Conservation (phyloP, 345 rosid genomes). For the Hibiscus syriacus region DNA sequence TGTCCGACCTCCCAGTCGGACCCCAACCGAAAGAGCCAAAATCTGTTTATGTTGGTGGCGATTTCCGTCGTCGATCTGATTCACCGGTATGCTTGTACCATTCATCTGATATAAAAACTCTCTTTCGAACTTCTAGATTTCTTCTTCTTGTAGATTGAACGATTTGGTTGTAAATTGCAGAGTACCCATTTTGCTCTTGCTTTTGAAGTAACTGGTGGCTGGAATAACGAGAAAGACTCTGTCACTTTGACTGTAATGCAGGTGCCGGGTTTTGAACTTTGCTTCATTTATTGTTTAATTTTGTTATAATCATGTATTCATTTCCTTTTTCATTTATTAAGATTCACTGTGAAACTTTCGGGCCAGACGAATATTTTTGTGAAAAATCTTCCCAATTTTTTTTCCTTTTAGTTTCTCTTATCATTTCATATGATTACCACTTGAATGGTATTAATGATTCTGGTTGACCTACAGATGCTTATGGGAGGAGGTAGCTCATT, state of each 20-base stretch:
- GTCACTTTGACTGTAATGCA: conserved; percentile 59
- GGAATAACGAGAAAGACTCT: conserved; percentile 65
- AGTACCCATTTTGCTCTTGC: conserved; percentile 67
- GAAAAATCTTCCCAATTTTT: neutral
- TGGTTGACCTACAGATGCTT: conserved; percentile 51
- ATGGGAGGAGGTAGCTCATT: conserved; percentile 98
- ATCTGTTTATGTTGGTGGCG: conserved; percentile 66
- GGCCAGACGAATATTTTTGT: neutral
- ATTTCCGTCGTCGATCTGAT: conserved; percentile 59
- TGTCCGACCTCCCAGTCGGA: conserved; percentile 52
- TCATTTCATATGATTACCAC: neutral
- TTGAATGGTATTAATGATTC: neutral
- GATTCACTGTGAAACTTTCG: neutral
- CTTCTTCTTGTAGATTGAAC: conserved; percentile 3
- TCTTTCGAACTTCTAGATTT: neutral
- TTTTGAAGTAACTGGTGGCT: conserved; percentile 68
- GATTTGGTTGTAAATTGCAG: conserved; percentile 17
- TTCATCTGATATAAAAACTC: neutral
- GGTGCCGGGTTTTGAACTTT: conserved; percentile 28
- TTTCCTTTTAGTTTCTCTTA: conserved; percentile 8
- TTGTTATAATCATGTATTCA: neutral
- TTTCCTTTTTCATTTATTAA: neutral
- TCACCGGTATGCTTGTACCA: conserved; percentile 31
- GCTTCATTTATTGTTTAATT: neutral
- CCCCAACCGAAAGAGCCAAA: conserved; percentile 30